Evolutionary conservation across 495 filamentous ascomycete species (phyloP), one percentile per base, ranked within the genome.

Genomic region (Parachaetomium inaequale): DNA sequence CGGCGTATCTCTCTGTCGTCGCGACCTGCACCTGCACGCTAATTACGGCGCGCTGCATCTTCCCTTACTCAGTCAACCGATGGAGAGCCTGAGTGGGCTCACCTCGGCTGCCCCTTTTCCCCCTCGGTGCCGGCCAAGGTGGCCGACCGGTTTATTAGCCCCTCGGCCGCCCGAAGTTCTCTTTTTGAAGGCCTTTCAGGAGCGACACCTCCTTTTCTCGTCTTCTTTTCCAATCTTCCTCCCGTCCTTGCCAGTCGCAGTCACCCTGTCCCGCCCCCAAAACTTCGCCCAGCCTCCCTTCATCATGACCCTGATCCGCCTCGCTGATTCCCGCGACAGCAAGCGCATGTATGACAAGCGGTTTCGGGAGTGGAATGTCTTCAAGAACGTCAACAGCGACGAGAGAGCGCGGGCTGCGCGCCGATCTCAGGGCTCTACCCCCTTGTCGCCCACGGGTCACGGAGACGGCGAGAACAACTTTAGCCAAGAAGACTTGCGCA

Each of bases 311-410:
- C 29, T 69, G 60, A 66, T 71, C 59, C 63, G 60, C 31, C 56
- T 65, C 7, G 63, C 70, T 72, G 65, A 72, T 59, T 32, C 31
- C 38, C 61, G 36, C 34, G 63, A 66, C 63, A 73, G 71, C 63
- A 73, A 73, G 60, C 71, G 71, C 60, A 73, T 73, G 69, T 73
- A 73, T 58, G 71, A 72, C 67, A 73, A 72, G 63, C 58, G 71
- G 2, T 73, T 73, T 45, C 69, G 71, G 21, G 71, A 73, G 38
- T 73, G 71, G 71, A 68, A 70, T 34, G 65, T 73, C 43, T 73
- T 73, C 61, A 73, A 73, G 36, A 71, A 73, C 36, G 69, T 67
- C 58, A 71, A 73, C 63, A 69, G 68, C 40, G 65, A 71, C 34
- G 68, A 69, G 46, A 62, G 66, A 55, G 19, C 49, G 45, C 29